These are phyloP conservation scores for Prototheca wickerhamii DNA, from an alignment of 163 green algal species.

Conservation along the genomic window DNA sequence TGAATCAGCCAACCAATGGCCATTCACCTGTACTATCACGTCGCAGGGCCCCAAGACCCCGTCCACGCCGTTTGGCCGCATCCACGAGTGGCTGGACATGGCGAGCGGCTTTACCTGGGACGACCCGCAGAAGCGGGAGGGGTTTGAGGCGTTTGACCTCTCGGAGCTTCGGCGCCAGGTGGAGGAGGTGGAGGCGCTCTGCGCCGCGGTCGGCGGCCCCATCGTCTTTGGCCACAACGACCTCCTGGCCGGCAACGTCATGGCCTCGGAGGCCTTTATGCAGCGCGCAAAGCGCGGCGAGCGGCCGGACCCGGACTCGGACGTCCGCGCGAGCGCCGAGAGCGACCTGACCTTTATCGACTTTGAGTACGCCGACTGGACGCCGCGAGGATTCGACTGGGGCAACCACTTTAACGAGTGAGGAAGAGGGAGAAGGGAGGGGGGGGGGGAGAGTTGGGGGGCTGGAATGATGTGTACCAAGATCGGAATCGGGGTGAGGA, in stretches of 20 bases:
- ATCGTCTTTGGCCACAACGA: slow-evolving; percentile 86
- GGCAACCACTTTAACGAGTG: slow-evolving; percentile 95
- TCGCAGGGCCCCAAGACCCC: no score
- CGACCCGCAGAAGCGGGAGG: slow-evolving; percentile 16
- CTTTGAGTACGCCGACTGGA: slow-evolving; percentile 87
- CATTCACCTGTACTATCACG: no score
- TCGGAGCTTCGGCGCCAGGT: slow-evolving; percentile 37
- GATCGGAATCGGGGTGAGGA: not conserved
- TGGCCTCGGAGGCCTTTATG: slow-evolving; percentile 27
- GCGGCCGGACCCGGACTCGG: not conserved
- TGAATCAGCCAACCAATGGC: no score
- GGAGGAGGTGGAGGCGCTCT: slow-evolving; percentile 28
- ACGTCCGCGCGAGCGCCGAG: not conserved
- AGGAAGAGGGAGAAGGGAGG: not conserved
- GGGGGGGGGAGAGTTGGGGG: no score
- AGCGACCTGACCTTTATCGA: slow-evolving; percentile 84
- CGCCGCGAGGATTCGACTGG: slow-evolving; percentile 58
- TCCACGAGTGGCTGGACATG: slow-evolving; percentile 42
- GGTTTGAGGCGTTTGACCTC: slow-evolving; percentile 43
- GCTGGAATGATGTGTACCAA: no score
- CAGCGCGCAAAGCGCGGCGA: not conserved
- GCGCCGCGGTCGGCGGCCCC: slow-evolving; percentile 31
- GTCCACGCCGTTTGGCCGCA: slow-evolving; percentile 34
- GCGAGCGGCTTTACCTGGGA: slow-evolving; percentile 47
- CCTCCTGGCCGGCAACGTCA: slow-evolving; percentile 80